Base-by-base conservation (phyloP, 345 rosid genomes). In the Populus davidiana region DNA sequence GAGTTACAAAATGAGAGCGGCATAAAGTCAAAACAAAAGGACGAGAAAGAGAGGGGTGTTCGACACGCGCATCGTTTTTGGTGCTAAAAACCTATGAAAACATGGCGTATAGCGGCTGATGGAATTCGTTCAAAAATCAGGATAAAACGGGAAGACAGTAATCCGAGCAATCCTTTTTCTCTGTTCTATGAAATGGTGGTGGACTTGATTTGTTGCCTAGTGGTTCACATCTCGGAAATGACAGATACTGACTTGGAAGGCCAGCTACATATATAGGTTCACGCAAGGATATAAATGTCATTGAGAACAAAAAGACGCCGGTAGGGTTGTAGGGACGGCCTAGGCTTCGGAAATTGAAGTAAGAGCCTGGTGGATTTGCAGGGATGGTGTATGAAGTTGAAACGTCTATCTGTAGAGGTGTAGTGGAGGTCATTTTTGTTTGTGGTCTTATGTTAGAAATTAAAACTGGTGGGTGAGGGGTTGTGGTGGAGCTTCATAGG, bases 51-150 rank as follows among this genome's bases (percentile, higher is more conserved):
- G 49, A 68, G 75, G 27, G 41, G 68, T 39, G 75, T 77, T 83
- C 85, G 94, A 92, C 97, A 90, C 90, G 99, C 94, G 98, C 93
- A 90, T 93, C 84, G 95, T 86, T 91, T 85, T 86, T 78, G 83
- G 98, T 81, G 99, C 91, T 75, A 78, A 77, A 80, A 73, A 88
- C 86, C 96, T 88, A 98, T 92, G 96, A 92, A 93, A 92, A 92
- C 96, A 91, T 93, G 91, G 94, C 74, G 84, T 83, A 83, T 83
- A 90, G 97, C 88, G 93, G 93, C 90, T 77, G 74, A 69, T 77
- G 72, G 66, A 35, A 70, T 36, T 14, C 27, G n/a, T 73, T 67
- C 44, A 75, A 75, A 81, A 69, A 68, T 59, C 65, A 39, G 61
- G 77, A 71, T 71, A 50, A 39, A 1, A 2, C 10, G 27, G 56